These are phyloP conservation scores for Cladochytrium tenue DNA, from an alignment of 371 early-diverging fungal species.

Conservation along the genomic window DNA sequence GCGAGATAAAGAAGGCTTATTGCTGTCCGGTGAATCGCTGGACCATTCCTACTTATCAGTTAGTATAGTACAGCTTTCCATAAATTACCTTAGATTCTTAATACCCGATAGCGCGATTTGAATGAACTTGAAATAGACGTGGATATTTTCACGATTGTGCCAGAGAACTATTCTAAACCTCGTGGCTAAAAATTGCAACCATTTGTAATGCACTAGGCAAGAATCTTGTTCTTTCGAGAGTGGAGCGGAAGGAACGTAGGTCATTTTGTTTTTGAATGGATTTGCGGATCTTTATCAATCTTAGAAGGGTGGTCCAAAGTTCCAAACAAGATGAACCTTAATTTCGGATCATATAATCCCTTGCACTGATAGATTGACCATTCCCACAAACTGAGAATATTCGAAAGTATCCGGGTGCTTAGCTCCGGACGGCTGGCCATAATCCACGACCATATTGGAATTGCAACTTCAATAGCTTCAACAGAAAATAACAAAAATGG, in stretches of 20 bases:
- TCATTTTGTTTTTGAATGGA: conserved; percentile 87
- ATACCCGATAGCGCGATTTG: conserved; percentile 72
- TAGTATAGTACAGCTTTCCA: too few species aligned
- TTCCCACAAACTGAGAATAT: conserved; percentile 81
- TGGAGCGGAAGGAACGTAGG: conserved; percentile 86
- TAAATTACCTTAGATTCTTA: conserved; percentile 52
- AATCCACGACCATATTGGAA: conserved; percentile 85
- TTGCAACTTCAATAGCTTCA: conserved; percentile 74
- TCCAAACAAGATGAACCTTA: neutral
- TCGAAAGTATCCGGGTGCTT: conserved; percentile 75
- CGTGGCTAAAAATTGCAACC: conserved; percentile 82
- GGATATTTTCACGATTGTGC: conserved; percentile 70
- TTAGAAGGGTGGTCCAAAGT: neutral
- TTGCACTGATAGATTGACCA: conserved; percentile 74
- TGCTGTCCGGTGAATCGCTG: conserved; percentile 74
- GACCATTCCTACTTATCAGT: conserved; percentile 72
- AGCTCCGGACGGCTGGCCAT: conserved; percentile 74
- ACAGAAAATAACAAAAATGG: conserved; percentile 82
- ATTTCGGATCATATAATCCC: conserved; percentile 50
- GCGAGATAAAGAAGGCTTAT: conserved; percentile 79
- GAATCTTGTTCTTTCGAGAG: conserved; percentile 67
- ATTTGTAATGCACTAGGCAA: conserved; percentile 74
- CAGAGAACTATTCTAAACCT: conserved; percentile 82
- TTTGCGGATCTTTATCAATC: conserved; percentile 54
- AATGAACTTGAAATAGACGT: conserved; percentile 73